Evolutionary conservation across 306 rosid species (phyloP).

Genomic region (Psophocarpus tetragonolobus): DNA sequence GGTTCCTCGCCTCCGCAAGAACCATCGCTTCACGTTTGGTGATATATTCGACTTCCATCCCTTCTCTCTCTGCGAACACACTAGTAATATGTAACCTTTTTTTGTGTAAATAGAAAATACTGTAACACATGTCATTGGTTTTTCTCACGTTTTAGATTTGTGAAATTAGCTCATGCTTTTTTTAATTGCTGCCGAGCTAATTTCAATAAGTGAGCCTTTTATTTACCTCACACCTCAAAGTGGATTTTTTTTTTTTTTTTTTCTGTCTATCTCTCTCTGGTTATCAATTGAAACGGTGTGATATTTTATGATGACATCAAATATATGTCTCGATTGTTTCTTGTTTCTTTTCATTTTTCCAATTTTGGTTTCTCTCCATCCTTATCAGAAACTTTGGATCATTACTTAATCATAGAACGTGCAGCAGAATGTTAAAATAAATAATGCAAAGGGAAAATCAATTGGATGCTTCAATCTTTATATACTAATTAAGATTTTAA

Average conservation of each 20-base stretch:
- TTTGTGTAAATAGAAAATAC: conserved; percentile 12
- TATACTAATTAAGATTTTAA: too few species aligned
- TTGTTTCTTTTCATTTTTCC: background rate
- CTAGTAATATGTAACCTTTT: background rate
- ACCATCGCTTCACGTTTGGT: conserved; percentile 43
- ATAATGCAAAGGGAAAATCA: background rate
- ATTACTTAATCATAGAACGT: background rate
- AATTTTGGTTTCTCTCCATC: background rate
- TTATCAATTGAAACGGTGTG: conserved; percentile 20
- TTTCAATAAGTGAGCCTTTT: conserved; percentile 17
- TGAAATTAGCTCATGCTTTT: conserved; percentile 49
- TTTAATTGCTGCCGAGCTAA: conserved; percentile 32
- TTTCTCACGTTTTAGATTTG: background rate
- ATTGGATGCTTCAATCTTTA: background rate
- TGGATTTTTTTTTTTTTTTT: background rate
- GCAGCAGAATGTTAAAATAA: background rate
- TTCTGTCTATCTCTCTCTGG: background rate
- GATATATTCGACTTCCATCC: background rate
- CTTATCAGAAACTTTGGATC: background rate
- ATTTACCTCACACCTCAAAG: background rate
- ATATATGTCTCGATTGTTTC: background rate
- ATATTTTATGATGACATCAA: conserved; percentile 5
- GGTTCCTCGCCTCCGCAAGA: conserved; percentile 39
- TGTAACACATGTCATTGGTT: background rate
- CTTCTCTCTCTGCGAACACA: background rate